Evolutionary conservation across 2,329 filamentous ascomycete genomes (phyloP), one percentile per base, ranked within the genome.

Genomic region (Curvularia sp.): DNA sequence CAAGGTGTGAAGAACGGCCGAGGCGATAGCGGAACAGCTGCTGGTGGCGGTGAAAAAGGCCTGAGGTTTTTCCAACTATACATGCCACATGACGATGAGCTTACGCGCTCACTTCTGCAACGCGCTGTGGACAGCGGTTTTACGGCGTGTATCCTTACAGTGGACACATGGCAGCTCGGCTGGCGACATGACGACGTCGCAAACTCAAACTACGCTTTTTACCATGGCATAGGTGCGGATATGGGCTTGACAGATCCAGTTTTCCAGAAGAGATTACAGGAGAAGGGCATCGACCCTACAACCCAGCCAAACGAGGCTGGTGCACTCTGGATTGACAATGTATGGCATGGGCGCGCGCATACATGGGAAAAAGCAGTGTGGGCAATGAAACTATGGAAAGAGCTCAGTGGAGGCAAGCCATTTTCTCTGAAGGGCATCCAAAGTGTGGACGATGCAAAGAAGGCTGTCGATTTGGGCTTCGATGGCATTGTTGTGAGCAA

Each of bases 391-490:
- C 79, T 83, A 21, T 84, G 87, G 79, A 82, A 80, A 72, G 77
- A 80, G 56, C 83, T 85, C 30, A 81, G 76, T 1, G 83, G 82
- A 0, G 80, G 86, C 7, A 82, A 83, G 78, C 87, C 68, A 64
- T 91, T 80, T 78, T 88, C 63, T 48, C 74, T 92, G 25, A 92
- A 92, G 74, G 89, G 89, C 0, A 84, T 92, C n/a, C 88, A 91
- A 77, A 85, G 83, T 13, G 83, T 85, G 0, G 79, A 80, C 39
- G 89, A 92, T 73, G 89, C 89, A 13, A 78, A 81, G 51, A 81
- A 79, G 64, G 86, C 86, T 2, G 81, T 87, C 34, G 81, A 88
- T 50, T 69, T 81, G 12, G 88, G 87, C 0, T 84, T 85, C 3
- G 85, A 91, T 63, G 89, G 86, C 0, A 89, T 92, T 47, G 82